phyloP scores from a whole-genome alignment of 352 stramenopile species.

The Nothophytophthora sp. region DNA sequence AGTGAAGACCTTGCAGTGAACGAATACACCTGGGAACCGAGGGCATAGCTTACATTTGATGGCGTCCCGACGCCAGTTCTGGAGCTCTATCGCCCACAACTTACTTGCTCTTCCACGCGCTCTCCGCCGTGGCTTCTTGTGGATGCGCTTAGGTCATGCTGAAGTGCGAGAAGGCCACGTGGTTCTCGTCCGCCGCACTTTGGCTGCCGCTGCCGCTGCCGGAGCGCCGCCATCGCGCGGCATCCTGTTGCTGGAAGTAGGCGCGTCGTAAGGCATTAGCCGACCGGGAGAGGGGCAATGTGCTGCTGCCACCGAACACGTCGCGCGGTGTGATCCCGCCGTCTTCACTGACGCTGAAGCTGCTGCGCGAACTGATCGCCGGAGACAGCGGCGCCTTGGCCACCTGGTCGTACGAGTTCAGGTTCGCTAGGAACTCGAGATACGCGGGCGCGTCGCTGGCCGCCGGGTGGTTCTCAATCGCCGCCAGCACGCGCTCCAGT shows the following conservation, averaged over 20 bases:
- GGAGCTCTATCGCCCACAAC: too few species aligned
- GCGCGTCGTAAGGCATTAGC: constrained; percentile 33
- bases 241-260: constrained; percentile 34
- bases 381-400: constrained; percentile 26
- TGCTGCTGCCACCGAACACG: constrained; percentile 16
- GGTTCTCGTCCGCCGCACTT: constrained; percentile 24
- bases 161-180: constrained; percentile 56
- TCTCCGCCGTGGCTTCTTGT: constrained; percentile 5
- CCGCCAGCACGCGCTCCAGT: constrained; percentile 59
- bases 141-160: constrained; percentile 59
- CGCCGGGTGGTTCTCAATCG: constrained; percentile 56
- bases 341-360: constrained; percentile 37
- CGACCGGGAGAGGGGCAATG: constrained; percentile 30
- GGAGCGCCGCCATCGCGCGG: constrained; percentile 3
- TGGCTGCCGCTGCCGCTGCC: constrained; percentile 20
- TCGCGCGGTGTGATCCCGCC: constrained; percentile 23
- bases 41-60: constrained; percentile 15
- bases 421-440: constrained; percentile 67
- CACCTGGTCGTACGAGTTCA: constrained; percentile 56
- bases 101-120: too few species aligned
- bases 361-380: constrained; percentile 27
- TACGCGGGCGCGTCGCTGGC: constrained; percentile 61
- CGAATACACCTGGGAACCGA: too few species aligned
- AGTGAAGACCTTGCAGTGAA: background rate
- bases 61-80: too few species aligned